Conservation (phyloP, 441 rosid genomes). For the Gossypium aridum region DNA sequence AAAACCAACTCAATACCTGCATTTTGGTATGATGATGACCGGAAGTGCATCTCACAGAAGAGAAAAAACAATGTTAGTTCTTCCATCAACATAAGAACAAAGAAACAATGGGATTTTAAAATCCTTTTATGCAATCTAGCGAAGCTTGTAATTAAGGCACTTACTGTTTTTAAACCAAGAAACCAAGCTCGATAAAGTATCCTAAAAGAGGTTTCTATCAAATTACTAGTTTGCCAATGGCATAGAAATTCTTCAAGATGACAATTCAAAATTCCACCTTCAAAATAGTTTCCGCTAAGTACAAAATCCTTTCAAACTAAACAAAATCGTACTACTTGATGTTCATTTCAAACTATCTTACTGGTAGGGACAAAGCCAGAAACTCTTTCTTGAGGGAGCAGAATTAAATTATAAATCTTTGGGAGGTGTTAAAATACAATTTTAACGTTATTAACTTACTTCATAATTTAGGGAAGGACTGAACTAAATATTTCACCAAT, state of each 20-base stretch:
- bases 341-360: background rate
- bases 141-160: background rate
- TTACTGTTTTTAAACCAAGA: background rate
- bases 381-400: too few relatives aligned
- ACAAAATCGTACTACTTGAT: background rate
- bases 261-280: background rate
- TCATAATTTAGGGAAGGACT: too few relatives aligned
- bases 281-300: background rate
- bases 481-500: too few relatives aligned
- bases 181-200: background rate
- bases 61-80: slow-evolving; percentile 89
- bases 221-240: background rate
- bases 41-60: slow-evolving; percentile 94
- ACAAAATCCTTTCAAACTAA: background rate
- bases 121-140: background rate
- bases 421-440: too few relatives aligned
- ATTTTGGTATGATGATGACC: slow-evolving; percentile 74
- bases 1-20: slow-evolving; percentile 75
- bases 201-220: background rate
- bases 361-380: too few relatives aligned
- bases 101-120: background rate
- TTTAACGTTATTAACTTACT: too few relatives aligned
- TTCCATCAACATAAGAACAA: slow-evolving; percentile 20
- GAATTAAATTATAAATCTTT: too few relatives aligned
- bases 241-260: background rate